Evolutionary conservation across 73 alveolate species (phyloP).

Genomic region (Vitrella brassicaformis): DNA sequence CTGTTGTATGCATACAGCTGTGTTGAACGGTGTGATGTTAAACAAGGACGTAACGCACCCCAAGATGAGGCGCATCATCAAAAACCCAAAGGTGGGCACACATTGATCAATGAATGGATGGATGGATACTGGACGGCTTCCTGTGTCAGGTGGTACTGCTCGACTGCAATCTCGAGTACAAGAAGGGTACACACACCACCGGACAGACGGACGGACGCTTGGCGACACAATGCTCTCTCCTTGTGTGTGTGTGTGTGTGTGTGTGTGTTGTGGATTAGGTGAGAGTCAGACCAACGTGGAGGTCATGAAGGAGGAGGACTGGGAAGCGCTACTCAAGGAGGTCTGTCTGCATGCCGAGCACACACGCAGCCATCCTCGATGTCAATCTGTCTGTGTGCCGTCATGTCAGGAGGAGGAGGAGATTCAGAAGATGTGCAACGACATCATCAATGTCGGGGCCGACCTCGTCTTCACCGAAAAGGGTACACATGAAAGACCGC

Average conservation of each 20-base stretch:
- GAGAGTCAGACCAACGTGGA: slow-evolving; percentile 91
- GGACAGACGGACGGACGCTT: background rate
- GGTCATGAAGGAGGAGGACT: slow-evolving; percentile 90
- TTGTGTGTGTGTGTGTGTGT: background rate
- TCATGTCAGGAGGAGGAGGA: slow-evolving; percentile 91
- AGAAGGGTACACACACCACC: slow-evolving; percentile 59
- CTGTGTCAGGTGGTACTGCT: slow-evolving; percentile 64
- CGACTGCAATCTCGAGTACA: slow-evolving; percentile 96
- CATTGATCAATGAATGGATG: background rate
- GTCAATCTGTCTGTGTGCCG: too few relatives aligned
- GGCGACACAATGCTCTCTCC: background rate
- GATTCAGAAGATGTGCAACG: slow-evolving; percentile 79
- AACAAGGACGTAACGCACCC: slow-evolving; percentile 99
- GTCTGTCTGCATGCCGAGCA: too few relatives aligned
- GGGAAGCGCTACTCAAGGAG: slow-evolving; percentile 46
- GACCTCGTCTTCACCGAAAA: slow-evolving; percentile 95
- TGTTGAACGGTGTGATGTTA: slow-evolving; percentile 94
- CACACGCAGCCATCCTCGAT: too few relatives aligned
- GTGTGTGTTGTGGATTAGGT: background rate
- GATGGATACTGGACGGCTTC: background rate
- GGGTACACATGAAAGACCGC: too few relatives aligned
- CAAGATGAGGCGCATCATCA: slow-evolving; percentile 81
- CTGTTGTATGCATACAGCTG: slow-evolving; percentile 37
- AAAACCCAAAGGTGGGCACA: slow-evolving; percentile 56
- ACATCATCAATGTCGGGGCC: slow-evolving; percentile 80